A percentile compares a stretch with the other conserved stretches of the same genome.
These are phyloP conservation scores for Colletotrichum sp. DNA, from an alignment of 2,329 filamentous ascomycete species.

Conservation along the genomic window DNA sequence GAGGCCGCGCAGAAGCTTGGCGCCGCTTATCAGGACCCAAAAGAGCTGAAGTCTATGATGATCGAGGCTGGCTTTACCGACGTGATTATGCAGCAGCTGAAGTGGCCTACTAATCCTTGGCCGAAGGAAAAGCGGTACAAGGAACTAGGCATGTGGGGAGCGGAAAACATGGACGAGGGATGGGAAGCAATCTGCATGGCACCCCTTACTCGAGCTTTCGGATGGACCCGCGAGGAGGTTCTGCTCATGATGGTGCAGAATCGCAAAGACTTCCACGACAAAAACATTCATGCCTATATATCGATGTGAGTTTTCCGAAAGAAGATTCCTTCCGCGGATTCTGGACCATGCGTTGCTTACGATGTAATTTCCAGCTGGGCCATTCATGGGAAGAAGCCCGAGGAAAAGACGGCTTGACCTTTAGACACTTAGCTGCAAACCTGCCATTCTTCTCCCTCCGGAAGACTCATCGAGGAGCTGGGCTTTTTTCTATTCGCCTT, in stretches of 20 bases:
- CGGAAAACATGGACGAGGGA: conserved; percentile 21
- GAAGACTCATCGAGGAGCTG: too few species aligned
- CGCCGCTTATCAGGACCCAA: conserved; percentile 30
- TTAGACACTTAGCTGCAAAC: too few species aligned
- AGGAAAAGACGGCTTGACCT: fast-evolving
- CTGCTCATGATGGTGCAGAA: conserved; percentile 26
- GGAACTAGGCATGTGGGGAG: conserved; percentile 44
- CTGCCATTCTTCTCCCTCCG: too few species aligned
- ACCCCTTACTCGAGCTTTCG: conserved; percentile 28
- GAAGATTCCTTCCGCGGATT: fast-evolving
- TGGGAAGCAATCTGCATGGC: conserved; percentile 29
- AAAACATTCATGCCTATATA: conserved; percentile 23
- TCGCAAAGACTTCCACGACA: conserved; percentile 27
- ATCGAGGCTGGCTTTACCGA: conserved; percentile 58
- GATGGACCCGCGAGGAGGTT: conserved; percentile 28
- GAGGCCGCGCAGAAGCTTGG: conserved; percentile 33
- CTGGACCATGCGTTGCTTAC: fast-evolving
- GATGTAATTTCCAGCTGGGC: background rate
- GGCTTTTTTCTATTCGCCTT: too few species aligned
- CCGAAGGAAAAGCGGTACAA: conserved; percentile 55
- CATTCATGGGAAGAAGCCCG: background rate
- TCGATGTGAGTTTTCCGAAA: background rate
- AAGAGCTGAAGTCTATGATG: conserved; percentile 41
- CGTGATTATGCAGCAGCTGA: conserved; percentile 50
- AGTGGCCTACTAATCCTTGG: conserved; percentile 57